A percentile compares a stretch with the other conserved stretches of the same genome.
These are phyloP conservation scores for Aaosphaeria arxii DNA, from an alignment of 2,329 filamentous ascomycete genomes.

Conservation along the genomic window DNA sequence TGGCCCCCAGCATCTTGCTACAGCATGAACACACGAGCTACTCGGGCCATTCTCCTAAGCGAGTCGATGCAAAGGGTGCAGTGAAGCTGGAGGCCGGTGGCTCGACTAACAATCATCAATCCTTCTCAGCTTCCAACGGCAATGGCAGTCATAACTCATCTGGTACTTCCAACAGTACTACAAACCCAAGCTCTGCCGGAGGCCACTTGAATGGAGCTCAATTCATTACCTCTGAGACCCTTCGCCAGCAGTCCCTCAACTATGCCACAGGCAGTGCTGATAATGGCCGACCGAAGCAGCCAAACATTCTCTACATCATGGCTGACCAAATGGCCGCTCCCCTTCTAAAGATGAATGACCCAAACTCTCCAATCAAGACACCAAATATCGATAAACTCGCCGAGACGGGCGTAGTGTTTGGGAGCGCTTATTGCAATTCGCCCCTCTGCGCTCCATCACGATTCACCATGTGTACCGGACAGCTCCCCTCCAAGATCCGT, in stretches of 20 bases:
- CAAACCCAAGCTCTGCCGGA: neutral
- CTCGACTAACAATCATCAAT: conserved; percentile 11
- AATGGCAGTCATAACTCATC: conserved; percentile 10
- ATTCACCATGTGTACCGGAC: conserved; percentile 92
- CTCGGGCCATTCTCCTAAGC: conserved; percentile 1
- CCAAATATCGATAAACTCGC: conserved; percentile 85
- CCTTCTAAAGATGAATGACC: conserved; percentile 87
- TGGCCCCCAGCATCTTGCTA: conserved; percentile 31
- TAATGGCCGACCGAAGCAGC: conserved; percentile 41
- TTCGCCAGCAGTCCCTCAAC: conserved; percentile 21
- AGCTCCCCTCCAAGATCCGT: conserved; percentile 86
- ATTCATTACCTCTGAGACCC: conserved; percentile 26
- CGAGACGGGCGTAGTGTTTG: conserved; percentile 79
- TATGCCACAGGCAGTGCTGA: conserved; percentile 16
- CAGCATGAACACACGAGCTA: conserved; percentile 12
- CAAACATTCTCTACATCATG: conserved; percentile 92
- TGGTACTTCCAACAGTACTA: conserved; percentile 5
- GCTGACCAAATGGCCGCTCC: conserved; percentile 92
- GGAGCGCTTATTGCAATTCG: conserved; percentile 91
- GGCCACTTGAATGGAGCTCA: conserved; percentile 13
- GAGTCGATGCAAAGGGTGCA: conserved; percentile 7
- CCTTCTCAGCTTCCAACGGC: conserved; percentile 9
- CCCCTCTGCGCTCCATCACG: conserved; percentile 89
- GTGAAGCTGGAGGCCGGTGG: conserved; percentile 21
- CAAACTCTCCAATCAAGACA: conserved; percentile 84